phyloP scores from a whole-genome alignment of 805 yeast genomes.

The Starmerella floricola region DNA sequence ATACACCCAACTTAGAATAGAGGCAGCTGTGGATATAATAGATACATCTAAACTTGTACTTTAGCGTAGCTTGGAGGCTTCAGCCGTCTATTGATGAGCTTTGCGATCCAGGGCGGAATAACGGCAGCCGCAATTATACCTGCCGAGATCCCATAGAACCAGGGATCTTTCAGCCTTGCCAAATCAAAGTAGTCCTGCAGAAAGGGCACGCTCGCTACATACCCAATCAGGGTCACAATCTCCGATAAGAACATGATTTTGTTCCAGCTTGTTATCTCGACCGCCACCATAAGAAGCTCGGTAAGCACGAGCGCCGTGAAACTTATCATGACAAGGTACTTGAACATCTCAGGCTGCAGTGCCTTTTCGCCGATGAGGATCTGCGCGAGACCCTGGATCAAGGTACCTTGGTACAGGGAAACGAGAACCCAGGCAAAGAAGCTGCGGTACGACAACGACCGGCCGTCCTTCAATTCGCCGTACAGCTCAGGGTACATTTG shows the following conservation, averaged over 20 bases:
- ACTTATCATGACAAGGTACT: conserved; percentile 71
- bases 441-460: conserved; percentile 71
- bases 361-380: conserved; percentile 42
- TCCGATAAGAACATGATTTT: conserved; percentile 62
- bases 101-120: conserved; percentile 81
- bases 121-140: conserved; percentile 58
- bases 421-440: conserved; percentile 85
- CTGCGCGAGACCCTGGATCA: conserved; percentile 77
- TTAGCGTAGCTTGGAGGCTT: conserved; percentile 95
- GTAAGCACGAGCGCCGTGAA: conserved; percentile 70
- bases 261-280: conserved; percentile 89
- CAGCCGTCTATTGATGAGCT: conserved; percentile 57
- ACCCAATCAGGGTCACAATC: conserved; percentile 53
- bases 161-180: conserved; percentile 42
- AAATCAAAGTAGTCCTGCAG: conserved; percentile 78
- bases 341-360: conserved; percentile 41
- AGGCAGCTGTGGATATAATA: neutral
- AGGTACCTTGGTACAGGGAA: conserved; percentile 80
- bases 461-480: conserved; percentile 80
- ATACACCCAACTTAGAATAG: too few species aligned
- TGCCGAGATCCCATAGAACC: conserved; percentile 57
- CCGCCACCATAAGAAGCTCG: conserved; percentile 85
- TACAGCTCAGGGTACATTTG: conserved; percentile 88
- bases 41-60: conserved; percentile 42
- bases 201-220: conserved; percentile 68